Conservation (phyloP, 2,329 filamentous ascomycete genomes). For the Teratosphaeriaceae sp. region DNA sequence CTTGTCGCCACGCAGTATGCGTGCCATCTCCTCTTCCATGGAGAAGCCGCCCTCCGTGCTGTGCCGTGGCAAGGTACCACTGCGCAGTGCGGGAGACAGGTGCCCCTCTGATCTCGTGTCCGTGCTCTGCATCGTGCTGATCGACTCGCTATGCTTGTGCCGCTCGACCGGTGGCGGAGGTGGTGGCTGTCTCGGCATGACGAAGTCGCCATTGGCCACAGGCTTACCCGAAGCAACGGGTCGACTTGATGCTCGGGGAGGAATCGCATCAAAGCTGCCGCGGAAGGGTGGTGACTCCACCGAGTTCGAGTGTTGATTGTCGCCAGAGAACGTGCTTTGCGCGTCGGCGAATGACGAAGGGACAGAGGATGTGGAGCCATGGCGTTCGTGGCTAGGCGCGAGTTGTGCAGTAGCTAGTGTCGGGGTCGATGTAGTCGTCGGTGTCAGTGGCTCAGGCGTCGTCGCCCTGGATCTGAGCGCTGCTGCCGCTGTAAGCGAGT, state of each 20-base stretch:
- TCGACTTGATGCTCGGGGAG: conserved; percentile 42
- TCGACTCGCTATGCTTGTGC: conserved; percentile 38
- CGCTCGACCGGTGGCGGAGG: conserved; percentile 26
- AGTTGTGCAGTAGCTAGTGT: conserved; percentile 7
- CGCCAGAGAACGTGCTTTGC: conserved; percentile 23
- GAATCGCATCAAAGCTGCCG: conserved; percentile 39
- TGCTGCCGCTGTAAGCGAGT: conserved; percentile 42
- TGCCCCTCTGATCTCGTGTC: conserved; percentile 23
- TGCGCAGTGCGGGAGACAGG: conserved; percentile 23
- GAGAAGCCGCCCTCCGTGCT: conserved; percentile 82
- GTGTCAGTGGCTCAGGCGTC: conserved; percentile 30
- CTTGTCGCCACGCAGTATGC: conserved; percentile 68
- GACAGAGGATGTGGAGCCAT: conserved; percentile 31
- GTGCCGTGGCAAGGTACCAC: conserved; percentile 38
- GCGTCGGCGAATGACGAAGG: conserved; percentile 32
- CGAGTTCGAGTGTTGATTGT: conserved; percentile 18
- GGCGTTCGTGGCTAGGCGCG: conserved; percentile 30
- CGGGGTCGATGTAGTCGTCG: conserved; percentile 33
- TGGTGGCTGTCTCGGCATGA: conserved; percentile 38
- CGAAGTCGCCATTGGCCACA: conserved; percentile 35
- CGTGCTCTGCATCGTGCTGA: conserved; percentile 39
- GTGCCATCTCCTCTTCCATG: conserved; percentile 91
- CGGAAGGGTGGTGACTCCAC: conserved; percentile 17
- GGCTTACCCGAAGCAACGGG: conserved; percentile 36
- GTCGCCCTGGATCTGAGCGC: conserved; percentile 19